These are phyloP conservation scores for Angomonas ambiguus DNA, from an alignment of 208 protist species.

Conservation along the genomic window DNA sequence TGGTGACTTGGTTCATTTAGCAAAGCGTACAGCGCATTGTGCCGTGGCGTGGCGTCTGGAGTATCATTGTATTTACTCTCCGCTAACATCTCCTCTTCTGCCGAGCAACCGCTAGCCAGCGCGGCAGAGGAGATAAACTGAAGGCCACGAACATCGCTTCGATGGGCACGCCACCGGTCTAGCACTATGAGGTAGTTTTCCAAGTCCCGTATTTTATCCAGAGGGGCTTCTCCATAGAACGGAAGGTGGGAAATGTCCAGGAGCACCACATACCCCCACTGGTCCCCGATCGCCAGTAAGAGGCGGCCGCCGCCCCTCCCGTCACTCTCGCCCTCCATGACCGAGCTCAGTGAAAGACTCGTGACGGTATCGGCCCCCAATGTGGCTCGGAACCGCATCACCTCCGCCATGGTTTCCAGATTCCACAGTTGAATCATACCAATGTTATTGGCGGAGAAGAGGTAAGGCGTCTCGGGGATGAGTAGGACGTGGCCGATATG, in stretches of 20 bases:
- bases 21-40: background rate
- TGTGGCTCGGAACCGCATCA: conserved; percentile 62
- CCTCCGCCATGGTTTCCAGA: conserved; percentile 37
- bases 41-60: conserved; percentile 1
- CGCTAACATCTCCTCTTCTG: background rate
- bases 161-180: conserved; percentile 73
- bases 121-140: conserved; percentile 22
- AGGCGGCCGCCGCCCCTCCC: background rate
- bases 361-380: conserved; percentile 53
- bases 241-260: conserved; percentile 10
- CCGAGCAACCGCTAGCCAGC: background rate
- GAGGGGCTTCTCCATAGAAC: conserved; percentile 7
- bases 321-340: background rate
- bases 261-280: conserved; percentile 26
- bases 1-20: background rate
- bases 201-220: background rate
- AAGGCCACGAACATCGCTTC: conserved; percentile 39
- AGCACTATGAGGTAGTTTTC: conserved; percentile 32
- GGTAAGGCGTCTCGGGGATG: conserved; percentile 29
- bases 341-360: conserved; percentile 28
- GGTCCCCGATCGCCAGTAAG: conserved; percentile 51
- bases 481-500: conserved; percentile 40
- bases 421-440: conserved; percentile 86
- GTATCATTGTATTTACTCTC: conserved; percentile 1
- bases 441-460: conserved; percentile 68